phyloP scores from a whole-genome alignment of 2,329 filamentous ascomycete species.

The Phialocephala subalpina region DNA sequence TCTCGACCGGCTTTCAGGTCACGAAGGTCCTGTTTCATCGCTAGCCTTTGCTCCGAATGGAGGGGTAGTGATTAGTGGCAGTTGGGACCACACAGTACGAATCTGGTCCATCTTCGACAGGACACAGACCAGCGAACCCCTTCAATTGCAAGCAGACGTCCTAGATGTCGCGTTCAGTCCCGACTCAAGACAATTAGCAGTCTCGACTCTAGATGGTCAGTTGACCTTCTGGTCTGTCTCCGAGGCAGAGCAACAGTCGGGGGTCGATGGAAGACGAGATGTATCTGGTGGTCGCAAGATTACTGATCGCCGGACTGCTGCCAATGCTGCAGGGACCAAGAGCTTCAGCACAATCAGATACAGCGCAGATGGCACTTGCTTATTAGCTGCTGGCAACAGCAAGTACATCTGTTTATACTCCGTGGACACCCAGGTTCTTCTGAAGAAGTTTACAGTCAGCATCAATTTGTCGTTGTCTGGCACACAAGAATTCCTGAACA shows the following conservation, averaged over 20 bases:
- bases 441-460: slow-evolving; percentile 96
- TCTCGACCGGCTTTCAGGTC: slow-evolving; percentile 87
- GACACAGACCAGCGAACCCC: slow-evolving; percentile 92
- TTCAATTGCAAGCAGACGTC: slow-evolving; percentile 92
- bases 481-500: slow-evolving; percentile 97
- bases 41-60: slow-evolving; percentile 91
- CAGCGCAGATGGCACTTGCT: slow-evolving; percentile 89
- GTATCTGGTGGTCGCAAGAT: slow-evolving; percentile 91
- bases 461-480: slow-evolving; percentile 95
- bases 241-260: slow-evolving; percentile 85
- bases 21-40: slow-evolving; percentile 91
- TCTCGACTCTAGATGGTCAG: slow-evolving; percentile 93
- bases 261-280: slow-evolving; percentile 89
- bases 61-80: slow-evolving; percentile 84
- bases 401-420: slow-evolving; percentile 99
- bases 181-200: slow-evolving; percentile 88
- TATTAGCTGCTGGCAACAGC: slow-evolving; percentile 93
- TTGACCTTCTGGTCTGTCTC: slow-evolving; percentile 93
- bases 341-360: slow-evolving; percentile 89
- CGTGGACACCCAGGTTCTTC: slow-evolving; percentile 86
- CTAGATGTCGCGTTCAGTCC: slow-evolving; percentile 86
- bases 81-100: slow-evolving; percentile 95
- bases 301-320: slow-evolving; percentile 87
- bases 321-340: slow-evolving; percentile 90
- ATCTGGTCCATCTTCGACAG: slow-evolving; percentile 96